Evolutionary conservation across 768 basidiomycete genomes (phyloP).

Genomic region (Xanthoconium purpureum): DNA sequence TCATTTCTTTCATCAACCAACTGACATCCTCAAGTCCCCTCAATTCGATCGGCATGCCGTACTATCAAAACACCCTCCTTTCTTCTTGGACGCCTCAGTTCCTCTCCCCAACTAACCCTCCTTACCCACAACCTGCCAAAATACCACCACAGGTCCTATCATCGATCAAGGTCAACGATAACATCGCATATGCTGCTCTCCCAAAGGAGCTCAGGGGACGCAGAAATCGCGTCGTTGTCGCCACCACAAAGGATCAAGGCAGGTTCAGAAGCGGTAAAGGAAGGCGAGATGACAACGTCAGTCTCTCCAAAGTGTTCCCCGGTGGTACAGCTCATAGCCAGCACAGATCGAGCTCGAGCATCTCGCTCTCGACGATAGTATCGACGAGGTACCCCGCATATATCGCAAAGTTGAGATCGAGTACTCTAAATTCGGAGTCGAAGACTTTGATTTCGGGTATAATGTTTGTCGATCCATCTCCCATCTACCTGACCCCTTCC

Average conservation of each 20-base stretch:
- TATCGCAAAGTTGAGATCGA: slow-evolving; percentile 96
- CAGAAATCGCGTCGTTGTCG: slow-evolving; percentile 65
- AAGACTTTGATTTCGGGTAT: slow-evolving; percentile 97
- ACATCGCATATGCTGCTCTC: slow-evolving; percentile 83
- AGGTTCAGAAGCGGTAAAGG: slow-evolving; percentile 84
- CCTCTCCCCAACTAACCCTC: slow-evolving; percentile 41
- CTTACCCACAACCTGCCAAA: slow-evolving; percentile 67
- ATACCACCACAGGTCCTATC: slow-evolving; percentile 77
- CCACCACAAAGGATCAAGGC: slow-evolving; percentile 54
- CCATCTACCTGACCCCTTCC: background rate
- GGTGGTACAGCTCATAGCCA: background rate
- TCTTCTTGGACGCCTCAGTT: slow-evolving; percentile 63
- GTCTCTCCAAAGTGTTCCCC: slow-evolving; percentile 1
- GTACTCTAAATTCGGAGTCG: slow-evolving; percentile 97
- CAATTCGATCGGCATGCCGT: slow-evolving; percentile 84
- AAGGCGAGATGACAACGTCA: slow-evolving; percentile 42
- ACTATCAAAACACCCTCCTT: slow-evolving; percentile 70
- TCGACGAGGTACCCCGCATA: slow-evolving; percentile 66
- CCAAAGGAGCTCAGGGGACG: slow-evolving; percentile 83
- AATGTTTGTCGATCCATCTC: slow-evolving; percentile 13
- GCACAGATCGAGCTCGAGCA: slow-evolving; percentile 51
- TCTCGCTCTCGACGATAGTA: slow-evolving; percentile 48
- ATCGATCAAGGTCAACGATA: slow-evolving; percentile 84
- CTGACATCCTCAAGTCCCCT: slow-evolving; percentile 57
- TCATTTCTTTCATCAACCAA: background rate